Percentiles rank a stretch among this genome's conserved stretches.
These are phyloP conservation scores for Blattamonas nauphoetae DNA, from an alignment of 78 protist genomes.

Conservation along the genomic window DNA sequence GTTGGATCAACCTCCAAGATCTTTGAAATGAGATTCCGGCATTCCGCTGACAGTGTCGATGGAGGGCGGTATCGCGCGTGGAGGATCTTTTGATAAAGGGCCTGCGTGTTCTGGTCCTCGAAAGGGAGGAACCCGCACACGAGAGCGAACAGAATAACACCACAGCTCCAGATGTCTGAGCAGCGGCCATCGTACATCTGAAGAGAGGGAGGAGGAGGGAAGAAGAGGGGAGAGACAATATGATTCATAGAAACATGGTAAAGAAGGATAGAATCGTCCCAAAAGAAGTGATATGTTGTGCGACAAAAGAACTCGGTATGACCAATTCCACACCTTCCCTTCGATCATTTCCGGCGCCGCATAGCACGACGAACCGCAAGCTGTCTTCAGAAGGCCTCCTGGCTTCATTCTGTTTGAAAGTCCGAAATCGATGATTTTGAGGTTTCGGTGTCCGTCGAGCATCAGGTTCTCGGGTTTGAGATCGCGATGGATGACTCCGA, in stretches of 20 bases:
- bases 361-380: constrained; percentile 78
- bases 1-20: constrained; percentile 16
- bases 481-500: constrained; percentile 10
- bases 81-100: constrained; percentile 28
- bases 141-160: constrained; percentile 60
- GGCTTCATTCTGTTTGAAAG: constrained; percentile 49
- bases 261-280: too few relatives aligned
- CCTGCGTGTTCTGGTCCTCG: constrained; percentile 22
- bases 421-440: constrained; percentile 73
- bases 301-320: too few relatives aligned
- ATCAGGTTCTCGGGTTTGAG: constrained; percentile 71
- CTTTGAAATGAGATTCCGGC: not conserved
- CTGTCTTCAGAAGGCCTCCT: constrained; percentile 58
- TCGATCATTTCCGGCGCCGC: constrained; percentile 67
- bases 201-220: too few relatives aligned
- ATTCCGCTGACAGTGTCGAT: not conserved
- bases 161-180: constrained; percentile 82
- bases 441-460: constrained; percentile 63
- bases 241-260: too few relatives aligned
- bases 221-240: too few relatives aligned
- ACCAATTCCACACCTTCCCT: too few relatives aligned
- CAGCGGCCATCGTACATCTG: constrained; percentile 65
- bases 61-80: constrained; percentile 17
- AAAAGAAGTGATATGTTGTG: too few relatives aligned
- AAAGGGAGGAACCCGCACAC: constrained; percentile 46